Conservation (phyloP, 2,329 filamentous ascomycete species). For the Didymella keratinophila region DNA sequence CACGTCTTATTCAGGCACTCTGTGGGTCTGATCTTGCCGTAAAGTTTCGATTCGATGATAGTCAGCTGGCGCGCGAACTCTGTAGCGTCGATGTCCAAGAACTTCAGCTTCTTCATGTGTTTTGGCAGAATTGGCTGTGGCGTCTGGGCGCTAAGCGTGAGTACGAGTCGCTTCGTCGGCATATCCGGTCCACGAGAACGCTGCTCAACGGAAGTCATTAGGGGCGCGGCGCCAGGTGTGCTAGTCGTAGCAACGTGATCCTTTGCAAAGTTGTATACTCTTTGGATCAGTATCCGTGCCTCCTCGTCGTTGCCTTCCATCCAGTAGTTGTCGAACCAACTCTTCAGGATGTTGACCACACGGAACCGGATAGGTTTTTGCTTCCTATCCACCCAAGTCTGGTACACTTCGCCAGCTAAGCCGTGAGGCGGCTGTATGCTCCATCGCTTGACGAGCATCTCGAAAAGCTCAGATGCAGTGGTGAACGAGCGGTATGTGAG, state of each 20-base stretch:
- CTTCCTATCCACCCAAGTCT: conserved; percentile 90
- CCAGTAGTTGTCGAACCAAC: conserved; percentile 98
- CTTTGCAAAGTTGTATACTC: conserved; percentile 89
- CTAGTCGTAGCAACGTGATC: conserved; percentile 93
- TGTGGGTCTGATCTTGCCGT: conserved; percentile 93
- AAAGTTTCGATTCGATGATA: conserved; percentile 93
- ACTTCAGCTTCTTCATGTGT: conserved; percentile 99
- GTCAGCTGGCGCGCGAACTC: conserved; percentile 98
- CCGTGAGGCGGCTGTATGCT: conserved; percentile 90
- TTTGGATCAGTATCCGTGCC: conserved; percentile 82
- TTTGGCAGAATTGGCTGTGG: conserved; percentile 93
- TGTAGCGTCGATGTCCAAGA: conserved; percentile 92
- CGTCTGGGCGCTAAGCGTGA: conserved; percentile 82
- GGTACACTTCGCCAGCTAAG: conserved; percentile 76
- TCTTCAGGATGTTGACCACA: conserved; percentile 97
- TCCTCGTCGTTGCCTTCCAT: conserved; percentile 92
- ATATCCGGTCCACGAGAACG: conserved; percentile 87
- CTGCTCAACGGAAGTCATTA: conserved; percentile 89
- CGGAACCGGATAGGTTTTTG: conserved; percentile 95
- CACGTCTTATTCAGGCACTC: conserved; percentile 99
- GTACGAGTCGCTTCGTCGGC: conserved; percentile 82
- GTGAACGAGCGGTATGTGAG: conserved; percentile 97
- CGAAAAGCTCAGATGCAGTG: conserved; percentile 86
- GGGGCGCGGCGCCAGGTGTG: conserved; percentile 83
- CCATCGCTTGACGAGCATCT: conserved; percentile 90